Evolutionary conservation across 2,329 filamentous ascomycete species (phyloP).

Genomic region (Fusarium siculi): DNA sequence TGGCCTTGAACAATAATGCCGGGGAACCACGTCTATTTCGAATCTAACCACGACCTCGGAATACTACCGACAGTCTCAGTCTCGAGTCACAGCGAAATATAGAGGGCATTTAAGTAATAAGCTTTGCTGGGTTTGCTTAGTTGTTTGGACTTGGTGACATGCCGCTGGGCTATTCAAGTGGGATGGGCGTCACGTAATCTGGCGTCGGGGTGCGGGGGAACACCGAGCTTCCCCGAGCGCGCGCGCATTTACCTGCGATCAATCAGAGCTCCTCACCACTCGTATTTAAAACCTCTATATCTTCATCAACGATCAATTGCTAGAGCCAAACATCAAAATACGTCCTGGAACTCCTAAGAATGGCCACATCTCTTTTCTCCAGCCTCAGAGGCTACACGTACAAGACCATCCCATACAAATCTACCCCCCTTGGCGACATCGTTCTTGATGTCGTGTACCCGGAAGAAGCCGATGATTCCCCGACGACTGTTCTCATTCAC

Average conservation of each 20-base stretch:
- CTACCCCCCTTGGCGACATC: conserved; percentile 16
- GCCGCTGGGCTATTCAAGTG: neutral
- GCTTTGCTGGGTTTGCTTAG: neutral
- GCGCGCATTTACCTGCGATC: neutral
- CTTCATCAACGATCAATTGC: neutral
- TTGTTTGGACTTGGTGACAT: neutral
- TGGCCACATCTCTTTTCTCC: conserved; percentile 2
- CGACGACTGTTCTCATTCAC: conserved; percentile 30
- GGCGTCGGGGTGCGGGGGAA: neutral
- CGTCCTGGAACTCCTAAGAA: rapidly evolving
- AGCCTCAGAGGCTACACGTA: conserved; percentile 28
- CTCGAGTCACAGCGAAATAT: neutral
- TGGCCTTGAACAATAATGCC: rapidly evolving
- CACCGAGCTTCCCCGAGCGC: neutral
- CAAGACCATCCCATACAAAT: conserved; percentile 31
- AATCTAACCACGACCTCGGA: neutral
- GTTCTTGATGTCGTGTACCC: conserved; percentile 34
- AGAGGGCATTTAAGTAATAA: too few species aligned
- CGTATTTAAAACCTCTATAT: neutral
- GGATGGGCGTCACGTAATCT: neutral
- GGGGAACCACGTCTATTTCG: neutral
- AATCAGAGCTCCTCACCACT: rapidly evolving
- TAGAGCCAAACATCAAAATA: rapidly evolving
- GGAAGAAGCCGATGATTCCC: conserved; percentile 2
- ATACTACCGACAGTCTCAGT: neutral